Evolutionary conservation across 495 filamentous ascomycete genomes (phyloP).

Genomic region (Podospora sp.): DNA sequence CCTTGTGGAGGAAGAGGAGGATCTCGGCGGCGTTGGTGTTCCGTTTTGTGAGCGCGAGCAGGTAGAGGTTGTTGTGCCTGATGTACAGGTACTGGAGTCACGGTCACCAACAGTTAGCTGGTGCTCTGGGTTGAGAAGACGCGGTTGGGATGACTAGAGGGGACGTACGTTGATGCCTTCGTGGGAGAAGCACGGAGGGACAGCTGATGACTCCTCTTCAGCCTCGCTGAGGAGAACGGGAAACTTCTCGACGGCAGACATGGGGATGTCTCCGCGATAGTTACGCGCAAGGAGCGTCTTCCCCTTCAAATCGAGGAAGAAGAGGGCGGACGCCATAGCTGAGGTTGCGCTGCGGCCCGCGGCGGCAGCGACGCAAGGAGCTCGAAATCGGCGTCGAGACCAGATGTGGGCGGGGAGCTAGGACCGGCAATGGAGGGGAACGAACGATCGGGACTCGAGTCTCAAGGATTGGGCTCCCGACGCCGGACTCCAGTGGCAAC

Average conservation of each 20-base stretch:
- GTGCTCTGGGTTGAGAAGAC: not conserved
- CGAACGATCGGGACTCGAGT: slow-evolving; percentile 1
- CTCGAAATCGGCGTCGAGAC: slow-evolving; percentile 1
- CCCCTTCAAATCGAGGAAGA: slow-evolving; percentile 99
- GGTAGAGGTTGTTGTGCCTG: slow-evolving; percentile 98
- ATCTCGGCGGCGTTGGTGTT: slow-evolving; percentile 99
- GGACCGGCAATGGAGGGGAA: slow-evolving; percentile 1
- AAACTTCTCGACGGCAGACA: slow-evolving; percentile 99
- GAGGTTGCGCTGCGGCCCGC: slow-evolving; percentile 14
- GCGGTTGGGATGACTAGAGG: not conserved
- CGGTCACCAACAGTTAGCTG: not conserved
- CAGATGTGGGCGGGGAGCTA: slow-evolving; percentile 5
- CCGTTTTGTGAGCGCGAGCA: slow-evolving; percentile 96
- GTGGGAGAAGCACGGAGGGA: slow-evolving; percentile 97
- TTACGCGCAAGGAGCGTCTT: slow-evolving; percentile 99
- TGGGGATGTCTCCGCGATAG: slow-evolving; percentile 98
- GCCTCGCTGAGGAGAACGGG: slow-evolving; percentile 95
- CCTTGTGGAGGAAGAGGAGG: slow-evolving; percentile 94
- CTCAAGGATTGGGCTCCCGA: not conserved
- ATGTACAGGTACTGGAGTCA: slow-evolving; percentile 91
- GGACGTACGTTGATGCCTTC: slow-evolving; percentile 92
- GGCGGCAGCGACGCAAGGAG: not conserved
- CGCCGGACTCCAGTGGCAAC: not conserved
- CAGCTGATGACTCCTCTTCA: slow-evolving; percentile 98
- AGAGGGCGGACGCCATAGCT: slow-evolving; percentile 94